phyloP scores from a whole-genome alignment of 2,329 filamentous ascomycete genomes.

The Boeremia exigua region DNA sequence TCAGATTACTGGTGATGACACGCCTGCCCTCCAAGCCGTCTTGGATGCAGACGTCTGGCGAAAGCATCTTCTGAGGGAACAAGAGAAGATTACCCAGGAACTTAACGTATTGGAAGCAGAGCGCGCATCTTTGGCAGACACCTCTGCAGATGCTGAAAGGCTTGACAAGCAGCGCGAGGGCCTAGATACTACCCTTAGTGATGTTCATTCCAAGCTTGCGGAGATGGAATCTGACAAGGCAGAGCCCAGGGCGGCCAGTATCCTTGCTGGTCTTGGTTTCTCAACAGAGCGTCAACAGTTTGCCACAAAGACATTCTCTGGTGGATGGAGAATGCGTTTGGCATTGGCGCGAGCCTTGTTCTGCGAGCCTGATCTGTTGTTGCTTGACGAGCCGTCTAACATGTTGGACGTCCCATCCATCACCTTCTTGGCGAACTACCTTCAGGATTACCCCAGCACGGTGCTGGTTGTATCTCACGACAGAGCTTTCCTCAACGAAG shows the following conservation, averaged over 20 bases:
- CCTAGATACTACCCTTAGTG: slow-evolving; percentile 86
- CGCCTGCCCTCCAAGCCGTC: slow-evolving; percentile 90
- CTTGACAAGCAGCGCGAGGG: slow-evolving; percentile 89
- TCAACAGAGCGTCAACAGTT: slow-evolving; percentile 89
- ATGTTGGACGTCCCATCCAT: slow-evolving; percentile 99
- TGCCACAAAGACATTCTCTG: slow-evolving; percentile 96
- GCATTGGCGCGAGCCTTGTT: slow-evolving; percentile 94
- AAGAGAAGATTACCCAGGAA: slow-evolving; percentile 81
- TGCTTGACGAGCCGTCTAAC: slow-evolving; percentile 99
- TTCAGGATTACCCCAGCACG: slow-evolving; percentile 92
- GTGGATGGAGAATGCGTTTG: slow-evolving; percentile 99
- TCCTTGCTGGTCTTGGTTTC: slow-evolving; percentile 95
- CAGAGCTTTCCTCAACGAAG: slow-evolving; percentile 97
- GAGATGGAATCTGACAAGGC: slow-evolving; percentile 99
- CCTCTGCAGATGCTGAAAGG: slow-evolving; percentile 83
- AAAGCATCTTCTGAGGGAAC: slow-evolving; percentile 89
- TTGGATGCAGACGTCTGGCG: slow-evolving; percentile 98
- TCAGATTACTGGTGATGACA: slow-evolving; percentile 92
- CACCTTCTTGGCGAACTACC: slow-evolving; percentile 94
- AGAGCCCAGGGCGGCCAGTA: slow-evolving; percentile 92
- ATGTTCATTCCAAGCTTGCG: slow-evolving; percentile 87
- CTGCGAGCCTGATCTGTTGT: slow-evolving; percentile 92
- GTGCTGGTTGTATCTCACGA: slow-evolving; percentile 98
- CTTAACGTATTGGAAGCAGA: slow-evolving; percentile 79
- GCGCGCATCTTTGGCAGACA: slow-evolving; percentile 83